phyloP scores from a whole-genome alignment of 1,284 basidiomycete species.

The Ganoderma lingzhi region DNA sequence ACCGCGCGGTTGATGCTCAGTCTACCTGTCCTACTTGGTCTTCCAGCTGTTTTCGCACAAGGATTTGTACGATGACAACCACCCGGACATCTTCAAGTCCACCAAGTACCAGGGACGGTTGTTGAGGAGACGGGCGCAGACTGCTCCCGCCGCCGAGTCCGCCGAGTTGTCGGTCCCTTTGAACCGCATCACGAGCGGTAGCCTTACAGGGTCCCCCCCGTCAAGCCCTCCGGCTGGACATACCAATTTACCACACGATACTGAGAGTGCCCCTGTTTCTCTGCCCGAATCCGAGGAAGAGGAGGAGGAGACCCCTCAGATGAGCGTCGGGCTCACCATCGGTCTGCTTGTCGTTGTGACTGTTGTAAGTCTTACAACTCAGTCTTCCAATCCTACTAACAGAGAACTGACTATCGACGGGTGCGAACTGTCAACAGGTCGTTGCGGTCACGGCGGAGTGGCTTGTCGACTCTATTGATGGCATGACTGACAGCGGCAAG shows the following conservation, averaged over 20 bases:
- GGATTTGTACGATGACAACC: slow-evolving; percentile 67
- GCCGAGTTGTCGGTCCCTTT: neutral
- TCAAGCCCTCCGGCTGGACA: neutral
- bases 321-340: slow-evolving; percentile 62
- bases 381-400: neutral
- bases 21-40: slow-evolving; percentile 77
- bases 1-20: slow-evolving; percentile 47
- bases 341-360: slow-evolving; percentile 67
- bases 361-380: slow-evolving; percentile 54
- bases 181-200: neutral
- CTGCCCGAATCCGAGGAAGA: slow-evolving; percentile 46
- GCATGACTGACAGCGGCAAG: slow-evolving; percentile 55
- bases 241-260: neutral
- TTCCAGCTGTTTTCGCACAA: slow-evolving; percentile 92
- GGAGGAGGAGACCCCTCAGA: slow-evolving; percentile 57
- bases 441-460: slow-evolving; percentile 89
- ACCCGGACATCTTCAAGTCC: slow-evolving; percentile 47
- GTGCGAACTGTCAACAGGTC: slow-evolving; percentile 49
- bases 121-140: slow-evolving; percentile 24
- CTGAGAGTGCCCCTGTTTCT: slow-evolving; percentile 5
- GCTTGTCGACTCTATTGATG: slow-evolving; percentile 83
- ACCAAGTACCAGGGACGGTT: slow-evolving; percentile 44
- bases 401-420: neutral
- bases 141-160: slow-evolving; percentile 1
- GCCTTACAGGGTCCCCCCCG: slow-evolving; percentile 1